Evolutionary conservation across 2,329 filamentous ascomycete species (phyloP), one percentile per base, ranked within the genome.

Genomic region (Aspergillus flavus): DNA sequence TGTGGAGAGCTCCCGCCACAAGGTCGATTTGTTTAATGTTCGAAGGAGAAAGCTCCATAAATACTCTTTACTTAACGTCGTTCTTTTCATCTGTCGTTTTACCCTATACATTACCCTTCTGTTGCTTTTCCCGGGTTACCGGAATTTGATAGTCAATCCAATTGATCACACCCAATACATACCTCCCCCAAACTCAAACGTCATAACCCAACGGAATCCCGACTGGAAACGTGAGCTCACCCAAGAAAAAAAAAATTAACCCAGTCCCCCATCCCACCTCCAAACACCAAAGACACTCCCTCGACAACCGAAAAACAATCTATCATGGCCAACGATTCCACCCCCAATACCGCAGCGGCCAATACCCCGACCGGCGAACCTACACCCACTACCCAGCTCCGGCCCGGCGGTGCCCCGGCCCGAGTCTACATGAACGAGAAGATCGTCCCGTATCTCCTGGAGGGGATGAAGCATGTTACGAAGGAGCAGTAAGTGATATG

Each of bases 391-490:
- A 77, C 83, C 14, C 84, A 34, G 1, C 16, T 52, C 19, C 48
- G 86, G 1, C 78, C 84, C 1, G 88, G 92, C 71, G 90, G 90
- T 54, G 90, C 90, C 26, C 87, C 89, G 0, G 87, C 87, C 6
- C 85, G 91, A 52, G 85, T 87, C 70, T 93, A 92, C 74, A 78
- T 93, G 69, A 93, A 93, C 72, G 83, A 84, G 56, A 91, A 88
- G 70, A 85, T 93, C 46, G 91, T 89, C 0, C 86, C 86, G 0
- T 84, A 86, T 30, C 72, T 93, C 62, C 79, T 93, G 45, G 90
- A 93, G 71, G 91, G 90, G 28, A 91, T 93, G 89, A 93, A 92
- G 79, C 77, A 84, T 60, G 75, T 93, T 64, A 89, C 89, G 5
- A 88, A 86, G 68, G 88, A 92, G 48, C 86, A 90, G 90, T 92